These are phyloP conservation scores for Curvularia sp. DNA, from an alignment of 2,329 filamentous ascomycete species.

Conservation along the genomic window DNA sequence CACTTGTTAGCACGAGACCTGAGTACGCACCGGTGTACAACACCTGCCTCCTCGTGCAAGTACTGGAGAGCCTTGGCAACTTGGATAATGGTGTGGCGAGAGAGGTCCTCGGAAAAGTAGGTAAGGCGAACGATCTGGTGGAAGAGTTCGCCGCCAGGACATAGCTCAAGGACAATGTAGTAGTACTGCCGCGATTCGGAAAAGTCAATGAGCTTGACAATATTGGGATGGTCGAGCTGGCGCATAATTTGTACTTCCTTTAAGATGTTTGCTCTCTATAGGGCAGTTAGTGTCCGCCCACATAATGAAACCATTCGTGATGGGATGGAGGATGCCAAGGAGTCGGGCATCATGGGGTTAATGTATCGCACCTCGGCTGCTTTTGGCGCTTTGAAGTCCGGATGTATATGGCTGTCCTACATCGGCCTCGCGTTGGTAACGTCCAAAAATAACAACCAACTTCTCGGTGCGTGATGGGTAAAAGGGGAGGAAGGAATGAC, in stretches of 20 bases:
- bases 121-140: constrained; percentile 98
- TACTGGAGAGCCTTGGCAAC: constrained; percentile 95
- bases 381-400: constrained; percentile 91
- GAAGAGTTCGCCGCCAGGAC: constrained; percentile 94
- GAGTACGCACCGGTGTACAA: constrained; percentile 86
- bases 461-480: constrained; percentile 28
- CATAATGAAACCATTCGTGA: constrained; percentile 27
- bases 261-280: constrained; percentile 90
- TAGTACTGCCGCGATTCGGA: constrained; percentile 94
- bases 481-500: constrained; percentile 43
- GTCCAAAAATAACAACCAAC: constrained; percentile 44
- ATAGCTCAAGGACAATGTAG: constrained; percentile 95
- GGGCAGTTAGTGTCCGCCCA: constrained; percentile 52
- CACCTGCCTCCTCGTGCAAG: constrained; percentile 90
- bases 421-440: constrained; percentile 59
- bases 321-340: constrained; percentile 38
- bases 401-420: constrained; percentile 93
- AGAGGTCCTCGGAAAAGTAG: constrained; percentile 96
- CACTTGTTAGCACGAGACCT: constrained; percentile 8
- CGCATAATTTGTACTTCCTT: constrained; percentile 99
- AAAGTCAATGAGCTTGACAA: constrained; percentile 92
- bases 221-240: constrained; percentile 93
- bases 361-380: constrained; percentile 86
- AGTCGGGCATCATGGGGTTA: constrained; percentile 38
- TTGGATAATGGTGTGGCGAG: constrained; percentile 91